Conservation (phyloP, 73 alveolate species). For the Paramecium pentaurelia region DNA sequence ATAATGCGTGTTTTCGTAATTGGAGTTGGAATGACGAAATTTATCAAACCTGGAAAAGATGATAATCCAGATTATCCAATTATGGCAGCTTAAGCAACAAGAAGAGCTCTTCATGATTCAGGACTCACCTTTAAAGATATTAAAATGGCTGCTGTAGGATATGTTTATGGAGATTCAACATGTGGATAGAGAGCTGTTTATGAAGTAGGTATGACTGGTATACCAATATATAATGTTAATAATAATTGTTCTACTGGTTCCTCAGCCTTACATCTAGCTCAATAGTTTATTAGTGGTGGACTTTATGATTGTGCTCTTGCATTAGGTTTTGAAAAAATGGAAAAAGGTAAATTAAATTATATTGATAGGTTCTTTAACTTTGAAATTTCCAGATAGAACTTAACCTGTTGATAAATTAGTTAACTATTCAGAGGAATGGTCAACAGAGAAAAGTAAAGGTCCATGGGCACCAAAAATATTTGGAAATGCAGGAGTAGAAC, state of each 20-base stretch:
- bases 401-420: constrained; percentile 72
- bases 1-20: constrained; percentile 74
- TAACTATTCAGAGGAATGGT: constrained; percentile 52
- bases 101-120: constrained; percentile 83
- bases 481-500: constrained; percentile 90
- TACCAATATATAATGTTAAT: constrained; percentile 82
- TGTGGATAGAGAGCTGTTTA: constrained; percentile 85
- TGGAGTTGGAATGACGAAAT: constrained; percentile 91
- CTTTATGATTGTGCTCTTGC: constrained; percentile 79
- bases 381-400: constrained; percentile 26
- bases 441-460: constrained; percentile 64
- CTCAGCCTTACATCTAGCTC: constrained; percentile 75
- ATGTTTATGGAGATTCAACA: constrained; percentile 85
- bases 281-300: constrained; percentile 66
- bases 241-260: constrained; percentile 89
- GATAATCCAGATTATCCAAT: constrained; percentile 77
- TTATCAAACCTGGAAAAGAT: constrained; percentile 77
- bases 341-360: constrained; percentile 52
- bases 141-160: constrained; percentile 77
- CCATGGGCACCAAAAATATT: constrained; percentile 85
- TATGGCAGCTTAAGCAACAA: constrained; percentile 72
- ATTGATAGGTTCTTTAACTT: background rate
- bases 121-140: constrained; percentile 59
- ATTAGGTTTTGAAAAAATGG: constrained; percentile 87
- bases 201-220: constrained; percentile 86